Evolutionary conservation across 2,329 filamentous ascomycete species (phyloP), one percentile per base, ranked within the genome.

Genomic region (Verticillium tricorpus): DNA sequence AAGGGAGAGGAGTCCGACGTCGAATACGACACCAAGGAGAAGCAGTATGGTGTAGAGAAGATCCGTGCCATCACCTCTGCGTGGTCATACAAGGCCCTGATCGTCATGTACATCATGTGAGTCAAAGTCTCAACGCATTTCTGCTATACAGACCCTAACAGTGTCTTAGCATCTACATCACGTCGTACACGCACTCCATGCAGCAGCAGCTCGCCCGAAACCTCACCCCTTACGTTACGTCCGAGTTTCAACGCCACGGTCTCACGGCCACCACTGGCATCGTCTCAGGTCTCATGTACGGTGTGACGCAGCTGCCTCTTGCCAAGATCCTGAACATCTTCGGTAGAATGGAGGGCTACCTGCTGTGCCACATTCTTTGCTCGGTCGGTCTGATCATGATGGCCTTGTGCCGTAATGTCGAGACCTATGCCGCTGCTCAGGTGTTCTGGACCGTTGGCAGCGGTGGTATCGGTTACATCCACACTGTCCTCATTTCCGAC

Each of bases 211-310:
- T 79, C 60, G 71, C 78, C 57, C 67, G 78, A 57, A 82, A 85
- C 40, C 75, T 90, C 56, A 81, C 82, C 14, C 82, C 85, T 35
- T 90, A 87, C 73, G 85, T 89, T 28, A 90, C 88, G 1, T 89
- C 86, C 62, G 79, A 82, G 2, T 91, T 90, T 69, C 77, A 77
- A 35, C 79, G 82, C 58, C 89, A 90, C 69, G 88, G 87, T 14
- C 78, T 90, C 35, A 79, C 90, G 15, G 84, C 87, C 3, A 88
- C 86, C 0, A 83, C 89, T 50, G 77, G 83, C 58, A 86, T 90
- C 28, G 81, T 90, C 15, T 84, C 88, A 60, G 72, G 71, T 55
- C 72, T 78, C 52, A 70, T 80, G 14, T 71, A 72, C 52, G 77
- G 75, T 50, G 73, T 77, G 15, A 72, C 73, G 59, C 72, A 73